Evolutionary conservation across 805 yeast genomes (phyloP), one percentile per base, ranked within the genome.

Genomic region (Lipomyces kockii): DNA sequence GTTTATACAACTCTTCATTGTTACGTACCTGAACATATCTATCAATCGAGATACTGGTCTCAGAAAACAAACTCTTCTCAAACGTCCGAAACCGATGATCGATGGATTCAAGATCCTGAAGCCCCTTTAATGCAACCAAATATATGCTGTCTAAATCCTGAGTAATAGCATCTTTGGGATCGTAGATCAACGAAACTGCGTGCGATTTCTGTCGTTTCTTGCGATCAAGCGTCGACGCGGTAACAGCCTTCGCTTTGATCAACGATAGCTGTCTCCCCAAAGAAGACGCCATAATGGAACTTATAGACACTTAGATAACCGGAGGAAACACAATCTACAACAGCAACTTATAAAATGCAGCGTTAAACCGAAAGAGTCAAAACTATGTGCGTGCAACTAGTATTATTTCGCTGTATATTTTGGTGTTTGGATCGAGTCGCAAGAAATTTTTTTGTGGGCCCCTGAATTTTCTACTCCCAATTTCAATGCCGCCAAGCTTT

Each of bases 111-210:
- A 95, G 81, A 72, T 90, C 93, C 37, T 85, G 87, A 57, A 93
- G 82, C 0, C 97, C 97, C 65, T 90, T 95, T 6, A 85, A 74
- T 2, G 95, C 89, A 64, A 85, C 85, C 62, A 87, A 85, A 75
- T 84, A 90, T 66, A 95, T 87, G 57, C 89, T 83, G 73, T 92
- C 97, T 75, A 86, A 93, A 77, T 95, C 99, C 80, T 95, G 98
- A 46, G 93, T 85, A n/a, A 96, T 91, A 20, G 99, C 99, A 68
- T 87, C 87, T 74, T 89, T 87, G 9, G 97, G 84, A 55, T 91
- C 96, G 77, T 89, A 93, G 34, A 95, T 84, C 71, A 95, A 85
- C 59, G 99, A 95, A 52, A 91, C 88, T 51, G 97, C 87, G 76
- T 95, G 99, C 66, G 92, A 81, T 78, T 89, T 90, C 70, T 92